Evolutionary conservation across 2,329 filamentous ascomycete genomes (phyloP), one percentile per base, ranked within the genome.

Genomic region (Trichoderma breve): DNA sequence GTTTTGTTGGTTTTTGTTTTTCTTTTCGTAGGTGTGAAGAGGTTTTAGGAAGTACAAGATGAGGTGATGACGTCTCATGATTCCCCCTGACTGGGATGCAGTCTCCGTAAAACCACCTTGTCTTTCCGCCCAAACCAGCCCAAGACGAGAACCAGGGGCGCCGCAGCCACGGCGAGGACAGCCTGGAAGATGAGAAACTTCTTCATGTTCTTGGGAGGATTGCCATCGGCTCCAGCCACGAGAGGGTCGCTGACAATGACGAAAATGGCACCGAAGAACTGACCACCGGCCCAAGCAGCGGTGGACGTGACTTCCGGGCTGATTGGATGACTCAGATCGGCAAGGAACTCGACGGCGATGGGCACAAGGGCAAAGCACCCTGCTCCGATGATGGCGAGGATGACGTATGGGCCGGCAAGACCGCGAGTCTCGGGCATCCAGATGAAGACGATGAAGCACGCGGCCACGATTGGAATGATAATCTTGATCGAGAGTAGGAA

Each of bases 311-410:
- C 88, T 82, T 97, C 95, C 0, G 96, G 95, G 53, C 90, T 91
- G 30, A 97, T 89, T 0, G 96, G 96, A 78, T 96, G 93, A 6
- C 92, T 94, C 72, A 97, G 88, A 80, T 98, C 94, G 66, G 93
- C 93, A 18, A 98, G 84, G 76, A 92, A 94, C 82, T 99, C 96
- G 64, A 98, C 87, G 6, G 90, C 92, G 47, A 97, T 88, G 3
- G 96, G 96, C 1, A 98, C 86, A 3, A 98, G 83, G 24, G 87
- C 87, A 82, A 98, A 98, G 11, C 88, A 90, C 0, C 93, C 84
- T 1, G 94, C 94, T 58, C 96, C 96, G 3, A 97, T 85, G 18
- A 97, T 74, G 3, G 91, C 89, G 74, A 93, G 89, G 18, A 97
- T 87, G 68, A 92, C 86, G 78, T 94, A 97, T 0, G 93, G 91